Percentiles rank a stretch among this genome's conserved stretches.
phyloP scores from a whole-genome alignment of 805 yeast genomes.

The Hanseniaspora hatyaiensis region DNA sequence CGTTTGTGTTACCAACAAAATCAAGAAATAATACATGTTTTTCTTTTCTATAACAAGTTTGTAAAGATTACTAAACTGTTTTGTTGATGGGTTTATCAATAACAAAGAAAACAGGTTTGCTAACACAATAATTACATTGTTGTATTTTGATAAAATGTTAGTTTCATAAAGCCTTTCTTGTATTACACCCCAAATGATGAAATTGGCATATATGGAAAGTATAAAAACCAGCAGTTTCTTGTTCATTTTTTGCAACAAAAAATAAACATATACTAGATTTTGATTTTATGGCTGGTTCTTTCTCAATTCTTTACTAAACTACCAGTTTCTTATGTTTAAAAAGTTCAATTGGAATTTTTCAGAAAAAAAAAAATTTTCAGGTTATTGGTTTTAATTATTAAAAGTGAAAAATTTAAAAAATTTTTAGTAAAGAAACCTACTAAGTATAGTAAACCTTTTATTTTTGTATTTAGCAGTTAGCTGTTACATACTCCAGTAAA shows the following conservation, averaged over 20 bases:
- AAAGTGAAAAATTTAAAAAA: too few relatives aligned
- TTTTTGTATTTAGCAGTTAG: too few relatives aligned
- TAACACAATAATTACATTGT: slow-evolving; percentile 57
- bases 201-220: slow-evolving; percentile 71
- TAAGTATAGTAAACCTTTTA: too few relatives aligned
- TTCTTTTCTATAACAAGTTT: slow-evolving; percentile 30
- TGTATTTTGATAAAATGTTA: slow-evolving; percentile 52
- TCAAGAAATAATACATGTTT: slow-evolving; percentile 34
- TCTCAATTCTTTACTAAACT: too few relatives aligned
- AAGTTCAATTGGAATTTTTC: too few relatives aligned
- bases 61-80: slow-evolving; percentile 24
- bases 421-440: too few relatives aligned
- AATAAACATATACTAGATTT: neutral
- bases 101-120: slow-evolving; percentile 54
- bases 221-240: slow-evolving; percentile 27
- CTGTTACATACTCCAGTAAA: too few relatives aligned
- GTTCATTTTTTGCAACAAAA: slow-evolving; percentile 2
- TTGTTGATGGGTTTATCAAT: slow-evolving; percentile 37
- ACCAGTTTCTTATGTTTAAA: too few relatives aligned
- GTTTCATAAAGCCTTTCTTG: slow-evolving; percentile 73
- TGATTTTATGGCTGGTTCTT: neutral
- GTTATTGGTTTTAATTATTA: too few relatives aligned
- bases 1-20: slow-evolving; percentile 32
- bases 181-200: slow-evolving; percentile 80
- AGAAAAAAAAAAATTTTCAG: neutral